Evolutionary conservation across 768 basidiomycete genomes (phyloP).

Genomic region (Sutorius australiensis): DNA sequence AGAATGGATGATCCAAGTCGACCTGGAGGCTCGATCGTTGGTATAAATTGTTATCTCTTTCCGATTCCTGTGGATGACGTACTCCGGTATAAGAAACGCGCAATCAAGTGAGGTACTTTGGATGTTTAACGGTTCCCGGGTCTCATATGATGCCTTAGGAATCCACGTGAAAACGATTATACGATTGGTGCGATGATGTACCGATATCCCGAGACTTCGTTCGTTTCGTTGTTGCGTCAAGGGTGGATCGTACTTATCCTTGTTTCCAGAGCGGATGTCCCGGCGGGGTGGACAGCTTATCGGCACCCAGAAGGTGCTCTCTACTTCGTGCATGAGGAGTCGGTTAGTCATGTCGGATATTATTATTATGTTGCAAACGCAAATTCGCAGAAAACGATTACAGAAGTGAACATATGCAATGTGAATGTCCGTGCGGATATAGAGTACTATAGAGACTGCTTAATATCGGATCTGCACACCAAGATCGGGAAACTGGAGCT

Average conservation of each 20-base stretch:
- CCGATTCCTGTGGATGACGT: slow-evolving; percentile 14
- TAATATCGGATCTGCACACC: slow-evolving; percentile 18
- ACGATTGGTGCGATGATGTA: slow-evolving; percentile 16
- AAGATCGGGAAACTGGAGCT: slow-evolving; percentile 17
- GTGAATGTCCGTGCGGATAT: slow-evolving; percentile 30
- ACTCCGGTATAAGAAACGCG: slow-evolving; percentile 5
- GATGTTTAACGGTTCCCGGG: neutral
- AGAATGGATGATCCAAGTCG: neutral
- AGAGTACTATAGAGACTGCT: slow-evolving; percentile 27
- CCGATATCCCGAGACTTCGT: slow-evolving; percentile 18
- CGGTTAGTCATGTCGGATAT: slow-evolving; percentile 32
- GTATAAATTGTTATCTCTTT: slow-evolving; percentile 1
- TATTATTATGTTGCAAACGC: neutral
- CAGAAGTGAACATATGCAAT: slow-evolving; percentile 54
- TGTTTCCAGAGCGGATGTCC: neutral
- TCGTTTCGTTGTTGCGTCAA: slow-evolving; percentile 5
- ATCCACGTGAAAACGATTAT: neutral
- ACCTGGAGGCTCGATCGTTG: slow-evolving; percentile 2
- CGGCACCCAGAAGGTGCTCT: slow-evolving; percentile 60
- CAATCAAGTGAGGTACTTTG: slow-evolving; percentile 5
- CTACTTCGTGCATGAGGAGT: slow-evolving; percentile 50
- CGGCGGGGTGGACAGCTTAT: slow-evolving; percentile 42
- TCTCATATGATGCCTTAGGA: slow-evolving; percentile 8
- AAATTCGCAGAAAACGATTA: slow-evolving; percentile 45
- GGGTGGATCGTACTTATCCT: neutral